Base-by-base conservation (phyloP, 2,329 filamentous ascomycete species). In the Drechslerella dactyloides region DNA sequence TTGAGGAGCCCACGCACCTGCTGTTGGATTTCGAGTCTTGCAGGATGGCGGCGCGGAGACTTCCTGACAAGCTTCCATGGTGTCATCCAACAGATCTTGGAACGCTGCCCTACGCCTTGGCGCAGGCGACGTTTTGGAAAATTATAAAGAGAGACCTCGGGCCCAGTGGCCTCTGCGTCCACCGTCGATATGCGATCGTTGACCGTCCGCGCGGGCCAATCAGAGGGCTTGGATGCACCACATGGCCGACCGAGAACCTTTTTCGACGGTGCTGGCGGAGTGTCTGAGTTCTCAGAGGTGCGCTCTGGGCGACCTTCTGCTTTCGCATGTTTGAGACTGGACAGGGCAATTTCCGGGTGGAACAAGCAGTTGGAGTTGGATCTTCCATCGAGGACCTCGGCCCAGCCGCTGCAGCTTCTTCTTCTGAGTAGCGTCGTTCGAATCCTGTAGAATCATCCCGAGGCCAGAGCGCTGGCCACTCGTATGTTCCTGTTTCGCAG, bases 91-190 rank as follows among this genome's bases (percentile, higher is more conserved):
- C 55, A 21, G 37, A 23, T 52, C 60, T 65, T 64, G 66, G 66
- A 61, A 65, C 55, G n/a, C 21, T 35, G 60, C 66, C 58, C 55
- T 72, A 72, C 46, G 42, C 48, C 66, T 72, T 72, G 68, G 60
- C 60, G 11, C 11, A n/a, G 55, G 59, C 54, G 68, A 55, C 56
- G 53, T 54, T 61, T 72, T 46, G 21, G 42, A 48, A 53, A 64
- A 56, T 33, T 42, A 64, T 33, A 57, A 61, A 54, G 27, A 44
- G 17, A 62, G 44, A 35, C 24, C 24, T 30, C n/a, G 51, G 27
- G 53, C n/a, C n/a, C n/a, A n/a, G n/a, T n/a, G n/a, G n/a, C n/a
- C n/a, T n/a, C 33, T 8, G 55, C 53, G 35, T 48, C 54, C 46
- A 59, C 21, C n/a, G 37, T 33, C 30, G 52, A 30, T 44, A 42